These are phyloP conservation scores for Paramecium biaurelia DNA, from an alignment of 73 alveolate species.

Conservation along the genomic window DNA sequence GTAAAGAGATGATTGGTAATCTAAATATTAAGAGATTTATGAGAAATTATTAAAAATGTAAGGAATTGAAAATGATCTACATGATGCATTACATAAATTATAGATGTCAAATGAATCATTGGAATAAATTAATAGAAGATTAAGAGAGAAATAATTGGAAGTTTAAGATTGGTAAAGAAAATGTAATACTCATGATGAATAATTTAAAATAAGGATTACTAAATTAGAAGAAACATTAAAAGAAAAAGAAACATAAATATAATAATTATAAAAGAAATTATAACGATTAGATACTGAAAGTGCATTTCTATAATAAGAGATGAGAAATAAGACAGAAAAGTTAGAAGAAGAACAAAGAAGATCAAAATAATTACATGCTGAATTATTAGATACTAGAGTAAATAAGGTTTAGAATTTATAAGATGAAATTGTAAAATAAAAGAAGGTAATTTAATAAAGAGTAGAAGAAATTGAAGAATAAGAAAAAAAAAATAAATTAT, in stretches of 20 bases:
- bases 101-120: conserved; percentile 26
- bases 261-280: not conserved
- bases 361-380: conserved; percentile 38
- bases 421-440: conserved; percentile 12
- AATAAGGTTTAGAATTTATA: conserved; percentile 12
- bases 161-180: conserved; percentile 35
- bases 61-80: conserved; percentile 3
- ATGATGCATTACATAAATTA: conserved; percentile 17
- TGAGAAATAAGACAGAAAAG: not conserved
- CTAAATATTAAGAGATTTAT: not conserved
- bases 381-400: conserved; percentile 2
- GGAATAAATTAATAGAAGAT: not conserved
- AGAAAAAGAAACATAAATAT: not conserved
- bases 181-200: conserved; percentile 39
- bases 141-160: conserved; percentile 23
- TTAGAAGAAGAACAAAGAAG: conserved; percentile 42
- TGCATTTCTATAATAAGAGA: not conserved
- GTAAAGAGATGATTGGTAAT: conserved; percentile 1
- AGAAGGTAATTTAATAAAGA: conserved; percentile 7
- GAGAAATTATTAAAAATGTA: conserved; percentile 16
- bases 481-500: not conserved
- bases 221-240: not conserved
- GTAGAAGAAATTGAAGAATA: conserved; percentile 28
- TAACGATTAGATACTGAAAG: not conserved
- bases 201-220: not conserved